Base-by-base conservation (phyloP, 169 alveolate genomes). In the Cryptosporidium meleagridis region DNA sequence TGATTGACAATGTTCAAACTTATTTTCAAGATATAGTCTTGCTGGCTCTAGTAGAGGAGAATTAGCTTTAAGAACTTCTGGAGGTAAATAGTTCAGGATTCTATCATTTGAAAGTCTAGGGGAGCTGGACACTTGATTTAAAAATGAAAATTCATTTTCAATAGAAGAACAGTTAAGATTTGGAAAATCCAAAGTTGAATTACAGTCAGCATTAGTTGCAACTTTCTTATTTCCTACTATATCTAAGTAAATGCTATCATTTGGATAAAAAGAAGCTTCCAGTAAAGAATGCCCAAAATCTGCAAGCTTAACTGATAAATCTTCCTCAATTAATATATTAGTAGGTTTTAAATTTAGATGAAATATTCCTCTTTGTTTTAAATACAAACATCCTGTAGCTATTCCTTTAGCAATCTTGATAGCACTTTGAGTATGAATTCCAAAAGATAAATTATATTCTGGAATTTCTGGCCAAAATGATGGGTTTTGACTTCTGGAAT, bases 281-380 rank as follows among this genome's bases (percentile, higher is more conserved):
- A 80, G 29, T 23, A 80, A 29, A 80, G 8, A 21, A 29, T 80
- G 89, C 3, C 89, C 89, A 62, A 80, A 26, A 10, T 80, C 89
- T 26, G 89, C 89, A 21, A 80, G 29, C 52, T 80, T 80, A 9
- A 80, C 75, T 14, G 89, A 62, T 9, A 33, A 62, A 44, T 80
- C 65, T 12, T 62, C 75, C 31, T 61, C 89, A 1, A 80, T 12
- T 26, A 80, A 26, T 12, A 80, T 65, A 39, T 80, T 80, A 10
- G 89, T 26, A n/a, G 89, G 89, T 31, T 80, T 80, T 4, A 80
- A 59, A 59, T 31, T 65, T 21, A 80, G 53, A 31, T 80, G 89
- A 31, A 44, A 80, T 26, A 80, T 26, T 0, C 75, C 89, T 39
- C 75, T 80, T 16, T 80, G 89, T 23, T 80, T 80, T 1, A 80